A percentile compares a stretch with the other conserved stretches of the same genome.
These are phyloP conservation scores for Aeschynomene evenia DNA, from an alignment of 306 rosid genomes.

Conservation along the genomic window DNA sequence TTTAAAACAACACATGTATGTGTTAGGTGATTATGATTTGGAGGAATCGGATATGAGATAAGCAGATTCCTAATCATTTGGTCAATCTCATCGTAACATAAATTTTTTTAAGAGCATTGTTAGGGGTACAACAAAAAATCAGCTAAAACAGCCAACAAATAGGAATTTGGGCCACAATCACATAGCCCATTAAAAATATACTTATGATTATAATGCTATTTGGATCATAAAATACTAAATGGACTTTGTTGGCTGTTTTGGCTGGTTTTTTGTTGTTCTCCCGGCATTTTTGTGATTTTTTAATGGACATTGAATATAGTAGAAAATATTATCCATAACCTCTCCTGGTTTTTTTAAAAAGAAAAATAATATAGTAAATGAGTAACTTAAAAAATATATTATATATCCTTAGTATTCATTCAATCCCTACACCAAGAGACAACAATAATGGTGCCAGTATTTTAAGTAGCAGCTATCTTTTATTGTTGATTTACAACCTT, in stretches of 20 bases:
- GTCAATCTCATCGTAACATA: conserved; percentile 18
- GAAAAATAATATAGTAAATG: background rate
- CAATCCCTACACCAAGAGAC: conserved; percentile 15
- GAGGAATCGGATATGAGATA: no score
- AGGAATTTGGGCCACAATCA: no score
- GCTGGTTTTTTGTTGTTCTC: no score
- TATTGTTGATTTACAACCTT: conserved; percentile 2
- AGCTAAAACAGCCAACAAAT: no score
- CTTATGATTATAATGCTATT: no score
- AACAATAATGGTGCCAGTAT: conserved; percentile 34
- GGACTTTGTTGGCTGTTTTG: no score
- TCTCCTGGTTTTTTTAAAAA: background rate
- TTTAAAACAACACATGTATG: background rate
- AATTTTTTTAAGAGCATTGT: no score
- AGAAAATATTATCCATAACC: conserved; percentile 24
- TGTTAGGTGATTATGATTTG: background rate
- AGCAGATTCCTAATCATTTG: conserved; percentile 15
- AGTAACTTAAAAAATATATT: background rate
- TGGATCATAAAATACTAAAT: no score
- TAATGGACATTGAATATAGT: background rate
- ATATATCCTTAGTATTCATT: background rate
- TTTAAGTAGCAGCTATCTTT: conserved; percentile 29
- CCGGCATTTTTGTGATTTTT: no score
- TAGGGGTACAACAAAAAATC: no score
- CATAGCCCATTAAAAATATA: no score